A percentile compares a stretch with the other conserved stretches of the same genome.
Evolutionary conservation across 768 basidiomycete genomes (phyloP).

Genomic region (Gymnopilus junonius): DNA sequence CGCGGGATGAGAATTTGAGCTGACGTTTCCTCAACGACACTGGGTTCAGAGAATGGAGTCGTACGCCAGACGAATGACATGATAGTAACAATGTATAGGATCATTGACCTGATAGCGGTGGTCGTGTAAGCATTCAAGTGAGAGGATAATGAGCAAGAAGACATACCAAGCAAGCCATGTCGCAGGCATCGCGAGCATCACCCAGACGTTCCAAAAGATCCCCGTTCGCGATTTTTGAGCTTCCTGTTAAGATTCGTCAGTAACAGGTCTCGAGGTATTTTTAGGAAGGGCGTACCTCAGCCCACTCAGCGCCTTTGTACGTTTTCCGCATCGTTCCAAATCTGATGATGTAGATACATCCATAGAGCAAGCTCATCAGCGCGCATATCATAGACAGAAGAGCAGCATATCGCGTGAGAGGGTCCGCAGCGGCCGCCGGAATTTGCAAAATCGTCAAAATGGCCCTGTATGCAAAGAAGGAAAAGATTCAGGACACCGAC

Average conservation of each 20-base stretch:
- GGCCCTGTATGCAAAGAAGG: constrained; percentile 24
- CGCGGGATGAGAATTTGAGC: constrained; percentile 38
- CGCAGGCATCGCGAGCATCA: constrained; percentile 65
- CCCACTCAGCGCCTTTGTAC: constrained; percentile 67
- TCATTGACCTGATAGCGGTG: constrained; percentile 51
- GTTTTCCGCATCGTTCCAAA: constrained; percentile 69
- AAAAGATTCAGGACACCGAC: background rate
- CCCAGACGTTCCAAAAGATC: constrained; percentile 68
- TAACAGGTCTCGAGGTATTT: too few relatives aligned
- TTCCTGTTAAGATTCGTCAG: too few relatives aligned
- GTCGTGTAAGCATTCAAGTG: background rate
- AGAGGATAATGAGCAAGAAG: background rate
- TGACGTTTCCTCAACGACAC: constrained; percentile 28
- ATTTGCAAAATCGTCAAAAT: constrained; percentile 41
- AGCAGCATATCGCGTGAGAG: constrained; percentile 58
- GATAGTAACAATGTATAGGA: constrained; percentile 58
- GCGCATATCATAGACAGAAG: constrained; percentile 62
- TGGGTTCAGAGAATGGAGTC: constrained; percentile 32
- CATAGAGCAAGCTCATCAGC: constrained; percentile 64
- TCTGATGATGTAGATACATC: constrained; percentile 67
- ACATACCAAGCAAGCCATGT: constrained; percentile 65
- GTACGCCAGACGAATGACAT: constrained; percentile 66
- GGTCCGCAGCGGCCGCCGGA: constrained; percentile 48
- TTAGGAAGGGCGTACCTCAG: constrained; percentile 44
- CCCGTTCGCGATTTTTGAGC: constrained; percentile 39